phyloP scores from a whole-genome alignment of 208 protist species.

The Zelonia costaricensis region DNA sequence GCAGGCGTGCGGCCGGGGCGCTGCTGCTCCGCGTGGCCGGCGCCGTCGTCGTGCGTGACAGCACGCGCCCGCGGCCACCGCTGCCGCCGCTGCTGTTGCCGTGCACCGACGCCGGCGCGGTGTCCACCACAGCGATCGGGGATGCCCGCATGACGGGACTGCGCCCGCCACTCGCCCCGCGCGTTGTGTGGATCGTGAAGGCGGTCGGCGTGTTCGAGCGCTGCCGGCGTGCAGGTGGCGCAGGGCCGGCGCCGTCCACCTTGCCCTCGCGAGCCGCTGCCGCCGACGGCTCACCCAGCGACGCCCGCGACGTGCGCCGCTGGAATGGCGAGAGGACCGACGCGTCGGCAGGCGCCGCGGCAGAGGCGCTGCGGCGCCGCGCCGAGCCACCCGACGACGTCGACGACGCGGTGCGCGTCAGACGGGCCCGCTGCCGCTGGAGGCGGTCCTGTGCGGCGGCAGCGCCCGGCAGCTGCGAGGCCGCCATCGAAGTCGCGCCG shows the following conservation, averaged over 20 bases:
- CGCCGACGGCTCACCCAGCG: not conserved
- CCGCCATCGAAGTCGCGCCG: conserved; percentile 16
- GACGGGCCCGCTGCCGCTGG: conserved; percentile 1
- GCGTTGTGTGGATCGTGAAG: conserved; percentile 10
- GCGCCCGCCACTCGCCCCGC: not conserved
- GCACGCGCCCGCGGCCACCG: no score
- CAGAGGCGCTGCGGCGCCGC: conserved; percentile 9
- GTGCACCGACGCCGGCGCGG: not conserved
- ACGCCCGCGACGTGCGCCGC: conserved; percentile 2
- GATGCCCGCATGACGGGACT: not conserved
- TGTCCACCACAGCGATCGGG: not conserved
- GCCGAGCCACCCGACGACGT: not conserved
- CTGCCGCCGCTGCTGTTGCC: not conserved
- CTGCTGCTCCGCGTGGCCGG: no score
- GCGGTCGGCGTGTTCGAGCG: conserved; percentile 9
- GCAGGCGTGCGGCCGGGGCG: no score
- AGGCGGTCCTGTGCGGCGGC: conserved; percentile 20
- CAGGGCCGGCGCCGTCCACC: not conserved
- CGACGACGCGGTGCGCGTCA: conserved; percentile 11
- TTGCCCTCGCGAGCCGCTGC: not conserved
- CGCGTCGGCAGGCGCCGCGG: not conserved
- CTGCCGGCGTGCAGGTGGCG: not conserved
- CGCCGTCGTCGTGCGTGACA: not conserved
- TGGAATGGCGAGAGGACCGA: not conserved
- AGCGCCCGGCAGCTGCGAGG: conserved; percentile 20